Base-by-base conservation (phyloP, 768 basidiomycete species). In the Leucocoprinus leucothites region DNA sequence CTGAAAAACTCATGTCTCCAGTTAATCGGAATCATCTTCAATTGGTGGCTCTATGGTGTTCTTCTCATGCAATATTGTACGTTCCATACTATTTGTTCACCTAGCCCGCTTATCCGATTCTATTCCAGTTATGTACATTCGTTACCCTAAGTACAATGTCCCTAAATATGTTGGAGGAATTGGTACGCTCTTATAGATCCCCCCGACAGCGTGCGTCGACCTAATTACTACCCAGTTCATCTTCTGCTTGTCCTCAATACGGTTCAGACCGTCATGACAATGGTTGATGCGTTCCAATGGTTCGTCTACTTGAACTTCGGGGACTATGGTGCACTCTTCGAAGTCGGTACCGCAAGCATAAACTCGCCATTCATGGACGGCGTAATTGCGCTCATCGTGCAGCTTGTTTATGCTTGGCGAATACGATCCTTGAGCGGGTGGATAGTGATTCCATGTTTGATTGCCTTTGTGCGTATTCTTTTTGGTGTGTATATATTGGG, bases 351-450 rank as follows among this genome's bases (percentile, higher is more conserved):
- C 16, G 34, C 44, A 19, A 40, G 53, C 16, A 54, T 54, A 9
- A 34, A 46, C 35, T 35, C 53, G n/a, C 44, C 44, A 18, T 46
- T 54, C 16, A 47, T 54, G 36, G 53, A 54, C 25, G 53, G 53
- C 7, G 3, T 54, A 3, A 54, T 54, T 11, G 53, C 53, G 7
- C 16, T 54, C 35, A 26, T 31, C 11, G 53, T 47, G 8, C 53
- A 46, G 26, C 28, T 46, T 14, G 53, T 54, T 1, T 54, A 54
- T 25, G 35, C 44, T 25, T 54, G 53, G 53, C 31, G 45, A 40
- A 18, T 54, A 31, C 22, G 44, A 25, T n/a, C 25, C 19, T n/a
- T 54, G 14, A 47, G 53, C 24, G 36, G 38, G 24, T 26, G 34
- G 44, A 54, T 13, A 40, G 35, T 54, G 6, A 13, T 54, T 5